Base-by-base conservation (phyloP, 179 eudicot species). In the Nepenthes alata region DNA sequence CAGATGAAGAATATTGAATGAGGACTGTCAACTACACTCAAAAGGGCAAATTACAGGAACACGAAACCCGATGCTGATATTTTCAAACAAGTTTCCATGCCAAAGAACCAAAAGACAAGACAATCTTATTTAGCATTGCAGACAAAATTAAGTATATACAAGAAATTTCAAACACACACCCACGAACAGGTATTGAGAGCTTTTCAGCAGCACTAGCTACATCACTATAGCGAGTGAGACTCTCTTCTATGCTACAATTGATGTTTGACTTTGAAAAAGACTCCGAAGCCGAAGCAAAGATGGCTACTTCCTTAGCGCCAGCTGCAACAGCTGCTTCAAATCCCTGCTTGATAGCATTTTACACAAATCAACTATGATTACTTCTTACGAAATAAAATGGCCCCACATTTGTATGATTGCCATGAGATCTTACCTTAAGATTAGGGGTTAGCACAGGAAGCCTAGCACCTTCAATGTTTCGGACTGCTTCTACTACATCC, bases 221-320 rank as follows among this genome's bases (percentile, higher is more conserved):
- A 55, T 74, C 94, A 55, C 76, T 84, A 55, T 81, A 93, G 48
- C 94, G 90, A 66, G 55, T 51, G 61, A 93, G 89, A 77, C 97
- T 89, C 76, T 93, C 97, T 76, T 85, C 85, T 67, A 93, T 75
- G 80, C 87, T 82, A 70, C 98, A 93, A 69, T 93, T 93, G 13
- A 93, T 85, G 66, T 93, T 93, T 47, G 98, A 93, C 60, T 70
- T 77, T 12, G 97, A 93, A 75, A 93, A 93, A 15, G 97, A 81
- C 71, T 93, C 98, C 14, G 98, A 93, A 65, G 97, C 97, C 52
- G 98, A 79, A 73, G 98, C 97, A 79, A 93, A 93, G 45, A 93
- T 67, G 10, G 98, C 98, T 54, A 93, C 88, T 78, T 93, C 98
- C 73, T 83, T 93, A 6, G 84, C 95, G 71, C 97, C 98, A 67